Evolutionary conservation across 2,329 filamentous ascomycete genomes (phyloP).

Genomic region (Monilinia laxa): DNA sequence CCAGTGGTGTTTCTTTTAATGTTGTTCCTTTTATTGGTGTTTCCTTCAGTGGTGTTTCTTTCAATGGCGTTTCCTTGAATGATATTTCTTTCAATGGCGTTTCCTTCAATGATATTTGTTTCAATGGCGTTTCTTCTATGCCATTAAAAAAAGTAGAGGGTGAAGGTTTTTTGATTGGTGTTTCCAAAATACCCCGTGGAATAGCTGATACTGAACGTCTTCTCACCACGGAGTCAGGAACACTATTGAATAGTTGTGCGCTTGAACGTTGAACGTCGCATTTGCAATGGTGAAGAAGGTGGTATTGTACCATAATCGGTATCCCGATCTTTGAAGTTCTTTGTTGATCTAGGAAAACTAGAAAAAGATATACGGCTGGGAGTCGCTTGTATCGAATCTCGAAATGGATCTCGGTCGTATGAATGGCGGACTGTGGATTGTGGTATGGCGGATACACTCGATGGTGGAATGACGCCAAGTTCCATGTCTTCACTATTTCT

Average conservation of each 20-base stretch:
- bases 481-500: constrained; percentile 26
- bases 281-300: constrained; percentile 35
- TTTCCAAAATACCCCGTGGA: constrained; percentile 33
- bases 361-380: constrained; percentile 33
- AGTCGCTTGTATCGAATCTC: constrained; percentile 37
- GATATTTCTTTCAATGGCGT: constrained; percentile 33
- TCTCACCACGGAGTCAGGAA: constrained; percentile 33
- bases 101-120: constrained; percentile 29
- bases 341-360: background rate
- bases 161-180: constrained; percentile 32
- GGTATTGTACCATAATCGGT: constrained; percentile 25
- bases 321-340: background rate
- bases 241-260: constrained; percentile 32
- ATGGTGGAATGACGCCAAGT: constrained; percentile 30
- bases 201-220: constrained; percentile 9
- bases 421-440: constrained; percentile 31
- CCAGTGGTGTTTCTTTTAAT: constrained; percentile 27
- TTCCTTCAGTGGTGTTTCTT: constrained; percentile 36
- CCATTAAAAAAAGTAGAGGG: background rate
- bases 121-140: constrained; percentile 32
- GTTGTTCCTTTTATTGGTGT: constrained; percentile 32
- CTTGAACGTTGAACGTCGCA: constrained; percentile 37
- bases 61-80: constrained; percentile 21
- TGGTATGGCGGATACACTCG: constrained; percentile 36
- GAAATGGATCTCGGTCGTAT: constrained; percentile 28